Base-by-base conservation (phyloP, 352 stramenopile genomes). In the Phytophthora colocasiae region DNA sequence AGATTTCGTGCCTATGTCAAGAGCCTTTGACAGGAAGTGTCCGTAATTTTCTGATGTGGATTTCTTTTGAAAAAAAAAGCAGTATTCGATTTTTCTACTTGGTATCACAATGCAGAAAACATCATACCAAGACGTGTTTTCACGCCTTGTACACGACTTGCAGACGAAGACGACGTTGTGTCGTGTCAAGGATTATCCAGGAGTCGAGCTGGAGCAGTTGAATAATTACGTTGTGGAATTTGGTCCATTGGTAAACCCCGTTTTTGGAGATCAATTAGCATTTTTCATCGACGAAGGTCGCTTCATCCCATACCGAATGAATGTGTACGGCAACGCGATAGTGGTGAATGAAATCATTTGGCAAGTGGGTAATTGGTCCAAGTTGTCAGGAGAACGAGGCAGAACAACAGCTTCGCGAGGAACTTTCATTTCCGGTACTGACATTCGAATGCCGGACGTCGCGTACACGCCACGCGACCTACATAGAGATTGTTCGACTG, bases 271-370 rank as follows among this genome's bases (percentile, higher is more conserved):
- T 22, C 61, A 75, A n/a, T 32, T 11, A 31, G 41, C 31, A 4
- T 66, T 75, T 27, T 71, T 59, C 51, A 58, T 75, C 44, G 57
- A 76, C 51, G 57, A 76, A 65, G 57, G 47, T 17, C 46, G 22
- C 12, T 72, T 72, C 43, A 27, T 60, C 0, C 62, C 62, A 4
- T 64, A 41, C 46, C 45, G 34, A 34, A 31, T 58, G 1, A 48
- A 53, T 22, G 22, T 22, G 12, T 57, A 54, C 17, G 52, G 52
- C 51, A 56, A 48, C 12, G 27, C 40, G 31, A 36, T 55, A 51
- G 41, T 73, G 22, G 22, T 22, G 22, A 22, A 22, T 31, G 27
- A 31, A 31, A 31, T 31, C 0, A 6, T 31, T 31, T 1, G 2
- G 7, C 27, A 8, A 8, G 6, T 6, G 27, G 7, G 27, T 9